Conservation (phyloP, 139 green algal species). For the Chlorella sp. region DNA sequence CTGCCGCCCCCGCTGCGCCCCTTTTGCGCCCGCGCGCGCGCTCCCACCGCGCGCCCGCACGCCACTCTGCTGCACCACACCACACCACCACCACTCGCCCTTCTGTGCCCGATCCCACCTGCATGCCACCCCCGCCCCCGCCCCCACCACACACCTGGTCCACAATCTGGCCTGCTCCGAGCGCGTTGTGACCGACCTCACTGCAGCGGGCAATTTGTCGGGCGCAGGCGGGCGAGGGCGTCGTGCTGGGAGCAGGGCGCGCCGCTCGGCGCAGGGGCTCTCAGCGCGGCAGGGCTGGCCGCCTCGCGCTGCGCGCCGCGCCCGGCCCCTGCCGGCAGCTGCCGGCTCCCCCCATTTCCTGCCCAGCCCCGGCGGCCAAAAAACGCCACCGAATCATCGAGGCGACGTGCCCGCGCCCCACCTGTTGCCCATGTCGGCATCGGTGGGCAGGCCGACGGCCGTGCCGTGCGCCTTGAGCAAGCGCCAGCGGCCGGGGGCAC, state of each 20-base stretch:
- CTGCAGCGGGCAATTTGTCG: constrained; percentile 22
- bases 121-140: too few relatives aligned
- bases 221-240: too few relatives aligned
- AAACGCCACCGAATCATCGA: too few relatives aligned
- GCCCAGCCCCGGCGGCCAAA: too few relatives aligned
- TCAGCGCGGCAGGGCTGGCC: neutral
- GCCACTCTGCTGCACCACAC: constrained; percentile 29
- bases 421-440: constrained; percentile 94
- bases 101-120: too few relatives aligned
- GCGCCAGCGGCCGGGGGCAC: constrained; percentile 49
- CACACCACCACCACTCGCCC: too few relatives aligned
- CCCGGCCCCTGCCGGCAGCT: neutral
- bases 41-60: too few relatives aligned
- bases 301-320: neutral
- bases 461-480: constrained; percentile 86
- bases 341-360: neutral
- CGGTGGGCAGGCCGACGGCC: constrained; percentile 88
- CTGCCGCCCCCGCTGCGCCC: too few relatives aligned
- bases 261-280: too few relatives aligned
- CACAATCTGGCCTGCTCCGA: constrained; percentile 89
- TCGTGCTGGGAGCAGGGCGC: neutral
- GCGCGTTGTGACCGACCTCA: constrained; percentile 88
- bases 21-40: too few relatives aligned
- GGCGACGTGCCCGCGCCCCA: constrained; percentile 6
- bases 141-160: too few relatives aligned